These are phyloP conservation scores for Chaetoceros muelleri DNA, from an alignment of 108 stramenopile species.

Conservation along the genomic window DNA sequence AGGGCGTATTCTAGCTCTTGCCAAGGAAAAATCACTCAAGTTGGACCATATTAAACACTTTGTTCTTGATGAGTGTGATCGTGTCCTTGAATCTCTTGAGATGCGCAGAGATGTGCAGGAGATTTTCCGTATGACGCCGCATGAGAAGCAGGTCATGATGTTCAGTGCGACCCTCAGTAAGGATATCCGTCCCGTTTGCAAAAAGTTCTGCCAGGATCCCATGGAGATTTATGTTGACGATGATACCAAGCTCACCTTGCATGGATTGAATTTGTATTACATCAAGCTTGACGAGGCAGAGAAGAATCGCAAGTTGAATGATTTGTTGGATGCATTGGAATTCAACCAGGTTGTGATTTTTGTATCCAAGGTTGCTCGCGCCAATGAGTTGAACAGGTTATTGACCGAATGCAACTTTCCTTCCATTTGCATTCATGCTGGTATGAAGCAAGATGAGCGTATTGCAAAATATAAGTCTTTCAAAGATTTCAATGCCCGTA, in stretches of 20 bases:
- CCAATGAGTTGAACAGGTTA: slow-evolving; percentile 88
- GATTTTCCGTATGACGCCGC: slow-evolving; percentile 98
- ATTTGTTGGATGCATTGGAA: slow-evolving; percentile 96
- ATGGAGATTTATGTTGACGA: slow-evolving; percentile 99
- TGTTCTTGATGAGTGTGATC: slow-evolving; percentile 99
- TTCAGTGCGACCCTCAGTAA: slow-evolving; percentile 96
- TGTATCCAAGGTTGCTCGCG: slow-evolving; percentile 92
- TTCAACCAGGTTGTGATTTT: slow-evolving; percentile 99
- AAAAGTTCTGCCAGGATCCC: slow-evolving; percentile 98
- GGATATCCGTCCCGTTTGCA: slow-evolving; percentile 97
- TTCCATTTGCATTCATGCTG: slow-evolving; percentile 95
- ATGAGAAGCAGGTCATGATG: slow-evolving; percentile 99
- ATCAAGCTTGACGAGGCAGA: slow-evolving; percentile 93
- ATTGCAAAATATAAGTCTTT: slow-evolving; percentile 95
- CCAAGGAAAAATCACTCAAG: slow-evolving; percentile 86
- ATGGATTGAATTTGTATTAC: slow-evolving; percentile 99
- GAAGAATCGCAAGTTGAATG: slow-evolving; percentile 98
- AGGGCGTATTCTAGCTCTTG: slow-evolving; percentile 87
- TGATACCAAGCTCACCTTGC: slow-evolving; percentile 98
- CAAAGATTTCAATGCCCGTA: slow-evolving; percentile 97
- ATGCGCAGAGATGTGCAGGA: slow-evolving; percentile 98
- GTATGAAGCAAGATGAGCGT: slow-evolving; percentile 94
- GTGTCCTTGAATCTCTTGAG: slow-evolving; percentile 91
- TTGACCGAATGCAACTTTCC: slow-evolving; percentile 99
- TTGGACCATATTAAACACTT: slow-evolving; percentile 96